A percentile compares a stretch with the other conserved stretches of the same genome.
phyloP scores from a whole-genome alignment of 2,329 filamentous ascomycete species.

The Colletotrichum orchidophilum region DNA sequence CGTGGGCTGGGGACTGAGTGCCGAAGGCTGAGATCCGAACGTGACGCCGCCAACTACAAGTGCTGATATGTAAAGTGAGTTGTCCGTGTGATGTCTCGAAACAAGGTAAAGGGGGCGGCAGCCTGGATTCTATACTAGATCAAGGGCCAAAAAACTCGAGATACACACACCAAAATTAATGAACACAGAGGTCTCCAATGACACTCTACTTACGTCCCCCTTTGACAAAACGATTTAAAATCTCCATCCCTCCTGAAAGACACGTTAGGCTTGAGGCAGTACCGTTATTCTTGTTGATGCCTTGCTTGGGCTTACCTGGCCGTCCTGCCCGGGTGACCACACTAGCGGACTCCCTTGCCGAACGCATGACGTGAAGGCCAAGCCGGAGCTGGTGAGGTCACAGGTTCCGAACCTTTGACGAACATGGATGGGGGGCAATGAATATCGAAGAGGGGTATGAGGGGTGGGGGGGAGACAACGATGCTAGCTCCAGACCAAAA shows the following conservation, averaged over 20 bases:
- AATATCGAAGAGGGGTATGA: neutral
- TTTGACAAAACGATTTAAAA: neutral
- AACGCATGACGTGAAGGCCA: neutral
- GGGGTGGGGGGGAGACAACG: neutral
- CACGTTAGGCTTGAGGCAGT: neutral
- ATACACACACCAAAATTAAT: neutral
- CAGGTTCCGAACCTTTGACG: neutral
- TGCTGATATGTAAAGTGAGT: neutral
- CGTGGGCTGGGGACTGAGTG: neutral
- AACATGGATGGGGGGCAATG: neutral
- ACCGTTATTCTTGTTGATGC: neutral
- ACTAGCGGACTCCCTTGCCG: neutral
- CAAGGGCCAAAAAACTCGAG: neutral
- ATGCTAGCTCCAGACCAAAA: conserved; percentile 1
- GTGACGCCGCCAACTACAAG: neutral
- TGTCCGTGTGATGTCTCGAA: neutral
- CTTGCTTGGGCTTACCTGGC: neutral
- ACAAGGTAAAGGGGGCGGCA: neutral
- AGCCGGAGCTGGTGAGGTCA: conserved; percentile 4
- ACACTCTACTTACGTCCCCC: neutral
- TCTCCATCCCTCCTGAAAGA: neutral
- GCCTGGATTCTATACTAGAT: neutral
- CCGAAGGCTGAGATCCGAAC: neutral
- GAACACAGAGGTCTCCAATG: neutral
- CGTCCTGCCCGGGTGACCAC: conserved; percentile 1